These are phyloP conservation scores for Pyrenopolyporus hunteri DNA, from an alignment of 495 filamentous ascomycete species.

Conservation along the genomic window DNA sequence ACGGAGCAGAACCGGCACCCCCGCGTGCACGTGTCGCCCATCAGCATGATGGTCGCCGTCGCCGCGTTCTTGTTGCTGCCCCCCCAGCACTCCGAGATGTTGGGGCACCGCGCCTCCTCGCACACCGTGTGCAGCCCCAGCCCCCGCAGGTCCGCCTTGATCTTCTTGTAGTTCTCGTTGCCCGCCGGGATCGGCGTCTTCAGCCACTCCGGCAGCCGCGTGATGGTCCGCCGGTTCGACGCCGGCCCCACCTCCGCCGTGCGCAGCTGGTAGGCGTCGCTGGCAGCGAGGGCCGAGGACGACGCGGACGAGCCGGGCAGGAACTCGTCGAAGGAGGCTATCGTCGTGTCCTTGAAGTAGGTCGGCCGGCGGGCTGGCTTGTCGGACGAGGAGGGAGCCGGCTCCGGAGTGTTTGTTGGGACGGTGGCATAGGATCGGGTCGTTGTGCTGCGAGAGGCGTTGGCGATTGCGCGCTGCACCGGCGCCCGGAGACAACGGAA, in stretches of 20 bases:
- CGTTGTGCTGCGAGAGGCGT: slow-evolving; percentile 13
- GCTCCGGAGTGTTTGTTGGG: slow-evolving; percentile 30
- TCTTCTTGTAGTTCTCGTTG: slow-evolving; percentile 82
- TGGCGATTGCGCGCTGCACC: slow-evolving; percentile 33
- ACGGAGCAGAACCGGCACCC: slow-evolving; percentile 97
- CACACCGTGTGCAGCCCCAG: slow-evolving; percentile 93
- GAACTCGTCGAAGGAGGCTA: slow-evolving; percentile 88
- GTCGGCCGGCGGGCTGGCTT: slow-evolving; percentile 57
- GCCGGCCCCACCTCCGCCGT: slow-evolving; percentile 85
- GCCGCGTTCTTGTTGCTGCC: slow-evolving; percentile 85
- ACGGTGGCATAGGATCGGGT: slow-evolving; percentile 41
- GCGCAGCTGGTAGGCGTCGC: slow-evolving; percentile 67
- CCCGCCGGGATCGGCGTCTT: slow-evolving; percentile 89
- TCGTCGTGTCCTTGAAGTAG: slow-evolving; percentile 82
- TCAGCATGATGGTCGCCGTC: slow-evolving; percentile 98
- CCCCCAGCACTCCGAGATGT: slow-evolving; percentile 98
- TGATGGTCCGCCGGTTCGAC: slow-evolving; percentile 84
- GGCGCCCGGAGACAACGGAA: slow-evolving; percentile 34
- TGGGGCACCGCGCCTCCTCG: slow-evolving; percentile 96
- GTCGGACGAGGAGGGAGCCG: slow-evolving; percentile 14
- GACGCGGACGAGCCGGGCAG: slow-evolving; percentile 54
- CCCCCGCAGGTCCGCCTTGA: slow-evolving; percentile 90
- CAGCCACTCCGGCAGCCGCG: slow-evolving; percentile 89
- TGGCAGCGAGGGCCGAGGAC: slow-evolving; percentile 49
- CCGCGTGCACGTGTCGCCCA: slow-evolving; percentile 97